Percentiles rank a stretch among this genome's conserved stretches.
Conservation (phyloP, 2,329 filamentous ascomycete species). For the Beauveria sp. region DNA sequence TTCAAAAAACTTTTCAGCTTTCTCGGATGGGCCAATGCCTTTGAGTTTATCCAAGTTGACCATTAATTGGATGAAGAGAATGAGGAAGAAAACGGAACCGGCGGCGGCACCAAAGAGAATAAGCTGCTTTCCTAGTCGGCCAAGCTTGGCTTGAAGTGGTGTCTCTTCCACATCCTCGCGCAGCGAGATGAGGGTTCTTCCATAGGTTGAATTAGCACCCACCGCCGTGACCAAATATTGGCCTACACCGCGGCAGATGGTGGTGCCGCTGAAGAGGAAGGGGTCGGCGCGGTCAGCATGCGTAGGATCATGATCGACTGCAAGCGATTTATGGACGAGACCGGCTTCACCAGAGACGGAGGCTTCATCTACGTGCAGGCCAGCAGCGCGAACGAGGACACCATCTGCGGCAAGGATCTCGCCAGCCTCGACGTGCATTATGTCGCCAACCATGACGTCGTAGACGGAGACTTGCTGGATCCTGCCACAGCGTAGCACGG, state of each 20-base stretch:
- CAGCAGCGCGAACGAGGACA: conserved; percentile 58
- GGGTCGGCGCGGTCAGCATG: conserved; percentile 54
- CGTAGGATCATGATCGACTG: conserved; percentile 52
- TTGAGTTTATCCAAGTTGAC: conserved; percentile 20
- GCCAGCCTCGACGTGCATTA: conserved; percentile 66
- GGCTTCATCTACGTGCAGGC: conserved; percentile 58
- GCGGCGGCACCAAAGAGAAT: conserved; percentile 33
- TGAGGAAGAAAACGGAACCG: conserved; percentile 34
- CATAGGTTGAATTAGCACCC: conserved; percentile 66
- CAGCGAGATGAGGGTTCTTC: conserved; percentile 71
- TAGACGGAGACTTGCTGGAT: conserved; percentile 62
- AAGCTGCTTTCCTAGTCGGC: conserved; percentile 70
- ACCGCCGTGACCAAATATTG: conserved; percentile 69
- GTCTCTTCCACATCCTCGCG: conserved; percentile 71
- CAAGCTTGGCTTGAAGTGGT: conserved; percentile 69
- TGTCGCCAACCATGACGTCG: conserved; percentile 65
- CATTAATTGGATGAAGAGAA: conserved; percentile 34
- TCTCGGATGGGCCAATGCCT: conserved; percentile 37
- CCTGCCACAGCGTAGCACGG: conserved; percentile 67
- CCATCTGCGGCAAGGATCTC: conserved; percentile 66
- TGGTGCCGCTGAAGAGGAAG: conserved; percentile 74
- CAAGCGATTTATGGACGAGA: conserved; percentile 54
- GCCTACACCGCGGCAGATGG: conserved; percentile 68
- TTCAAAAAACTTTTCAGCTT: conserved; percentile 50
- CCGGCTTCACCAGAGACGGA: conserved; percentile 59